A percentile compares a stretch with the other conserved stretches of the same genome.
Evolutionary conservation across 352 stramenopile genomes (phyloP).

Genomic region (Aphanomyces euteiches): DNA sequence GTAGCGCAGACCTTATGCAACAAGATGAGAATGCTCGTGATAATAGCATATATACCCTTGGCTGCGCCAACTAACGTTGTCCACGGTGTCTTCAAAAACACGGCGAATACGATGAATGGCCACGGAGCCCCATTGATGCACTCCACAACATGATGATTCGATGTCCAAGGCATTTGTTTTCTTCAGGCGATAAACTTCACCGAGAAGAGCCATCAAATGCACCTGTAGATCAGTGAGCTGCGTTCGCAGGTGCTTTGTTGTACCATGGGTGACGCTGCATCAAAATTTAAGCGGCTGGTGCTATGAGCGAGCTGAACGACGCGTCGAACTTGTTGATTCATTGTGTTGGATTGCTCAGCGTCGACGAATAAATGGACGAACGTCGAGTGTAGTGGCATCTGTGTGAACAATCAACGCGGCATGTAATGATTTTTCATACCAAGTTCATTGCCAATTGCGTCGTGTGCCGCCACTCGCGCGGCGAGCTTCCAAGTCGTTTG

Average conservation of each 20-base stretch:
- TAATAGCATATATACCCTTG: conserved; percentile 5
- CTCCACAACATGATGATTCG: conserved; percentile 47
- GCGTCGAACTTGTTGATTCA: conserved; percentile 17
- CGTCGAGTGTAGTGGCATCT: conserved; percentile 3
- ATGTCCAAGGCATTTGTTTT: background rate
- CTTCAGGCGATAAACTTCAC: conserved; percentile 6
- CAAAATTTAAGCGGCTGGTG: background rate
- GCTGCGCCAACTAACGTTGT: conserved; percentile 1
- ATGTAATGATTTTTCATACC: background rate
- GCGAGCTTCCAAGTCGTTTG: background rate
- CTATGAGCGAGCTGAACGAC: background rate
- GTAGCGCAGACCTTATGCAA: conserved; percentile 70
- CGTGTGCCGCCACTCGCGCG: background rate
- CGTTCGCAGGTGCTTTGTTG: background rate
- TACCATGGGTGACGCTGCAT: conserved; percentile 19
- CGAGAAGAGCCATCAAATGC: conserved; percentile 1
- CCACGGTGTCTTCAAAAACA: conserved; percentile 19
- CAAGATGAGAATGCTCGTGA: conserved; percentile 32
- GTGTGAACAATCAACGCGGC: background rate
- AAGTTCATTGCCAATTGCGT: conserved; percentile 10
- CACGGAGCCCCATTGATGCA: conserved; percentile 58
- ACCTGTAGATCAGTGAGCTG: background rate
- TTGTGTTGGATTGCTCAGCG: conserved; percentile 16
- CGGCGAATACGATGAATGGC: conserved; percentile 48
- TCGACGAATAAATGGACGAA: conserved; percentile 16